These are phyloP conservation scores for Boletus edulis DNA, from an alignment of 768 basidiomycete genomes.

Conservation along the genomic window DNA sequence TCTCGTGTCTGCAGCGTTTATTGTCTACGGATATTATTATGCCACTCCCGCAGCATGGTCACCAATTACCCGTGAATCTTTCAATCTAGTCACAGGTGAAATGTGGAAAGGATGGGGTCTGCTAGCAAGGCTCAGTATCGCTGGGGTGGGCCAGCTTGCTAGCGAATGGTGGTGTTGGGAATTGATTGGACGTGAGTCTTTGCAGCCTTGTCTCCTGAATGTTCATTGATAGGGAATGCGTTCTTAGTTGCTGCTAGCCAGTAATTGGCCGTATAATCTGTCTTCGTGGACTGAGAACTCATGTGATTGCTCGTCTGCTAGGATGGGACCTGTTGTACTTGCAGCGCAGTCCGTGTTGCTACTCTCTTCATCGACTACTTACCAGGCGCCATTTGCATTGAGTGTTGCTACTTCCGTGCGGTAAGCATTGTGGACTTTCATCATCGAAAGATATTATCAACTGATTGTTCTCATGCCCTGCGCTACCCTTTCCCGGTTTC, in stretches of 20 bases:
- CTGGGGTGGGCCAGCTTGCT: constrained; percentile 79
- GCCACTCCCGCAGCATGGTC: constrained; percentile 79
- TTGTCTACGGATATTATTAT: constrained; percentile 61
- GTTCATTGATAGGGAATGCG: background rate
- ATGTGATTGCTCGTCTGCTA: constrained; percentile 29
- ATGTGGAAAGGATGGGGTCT: constrained; percentile 68
- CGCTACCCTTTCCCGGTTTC: background rate
- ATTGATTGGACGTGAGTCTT: constrained; percentile 51
- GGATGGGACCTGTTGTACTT: constrained; percentile 75
- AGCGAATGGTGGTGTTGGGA: constrained; percentile 99
- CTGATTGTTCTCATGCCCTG: background rate
- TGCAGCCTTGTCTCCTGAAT: background rate
- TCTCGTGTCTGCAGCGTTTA: constrained; percentile 63
- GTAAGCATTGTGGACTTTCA: constrained; percentile 36
- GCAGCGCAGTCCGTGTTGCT: constrained; percentile 89
- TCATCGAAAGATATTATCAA: background rate
- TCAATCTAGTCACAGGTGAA: constrained; percentile 52
- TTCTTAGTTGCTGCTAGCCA: constrained; percentile 50
- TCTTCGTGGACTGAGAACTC: background rate
- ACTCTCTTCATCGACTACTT: constrained; percentile 71
- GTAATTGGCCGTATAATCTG: constrained; percentile 27
- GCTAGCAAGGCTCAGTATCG: constrained; percentile 72
- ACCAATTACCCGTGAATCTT: constrained; percentile 21
- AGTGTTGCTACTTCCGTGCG: constrained; percentile 84
- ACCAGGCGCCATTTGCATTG: constrained; percentile 81